phyloP scores from a whole-genome alignment of 2,329 filamentous ascomycete species.

The Alternaria ventricosa region DNA sequence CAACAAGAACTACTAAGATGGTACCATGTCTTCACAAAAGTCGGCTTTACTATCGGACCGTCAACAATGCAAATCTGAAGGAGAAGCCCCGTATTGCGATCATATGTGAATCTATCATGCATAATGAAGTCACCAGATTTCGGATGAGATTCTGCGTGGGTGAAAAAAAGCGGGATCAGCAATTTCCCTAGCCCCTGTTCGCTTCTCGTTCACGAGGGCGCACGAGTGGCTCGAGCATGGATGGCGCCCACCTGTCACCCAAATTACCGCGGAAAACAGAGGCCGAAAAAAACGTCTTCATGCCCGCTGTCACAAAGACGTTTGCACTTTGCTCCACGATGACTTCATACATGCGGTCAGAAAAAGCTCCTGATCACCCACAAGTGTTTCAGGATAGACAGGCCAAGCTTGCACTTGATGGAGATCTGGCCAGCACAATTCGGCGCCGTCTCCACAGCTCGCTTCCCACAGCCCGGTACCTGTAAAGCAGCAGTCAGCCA shows the following conservation, averaged over 20 bases:
- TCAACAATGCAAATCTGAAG: neutral
- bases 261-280: neutral
- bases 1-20: neutral
- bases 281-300: neutral
- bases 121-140: neutral
- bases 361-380: conserved; percentile 16
- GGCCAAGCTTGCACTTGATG: neutral
- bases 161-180: conserved; percentile 4
- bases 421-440: conserved; percentile 6
- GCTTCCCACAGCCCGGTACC: conserved; percentile 6
- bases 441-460: conserved; percentile 1
- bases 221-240: neutral
- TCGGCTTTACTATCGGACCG: neutral
- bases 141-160: neutral
- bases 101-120: neutral
- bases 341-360: conserved; percentile 20
- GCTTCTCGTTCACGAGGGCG: neutral
- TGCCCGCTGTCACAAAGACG: neutral
- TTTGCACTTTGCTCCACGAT: neutral
- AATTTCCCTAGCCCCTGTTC: conserved; percentile 12
- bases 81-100: neutral
- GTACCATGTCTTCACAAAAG: neutral
- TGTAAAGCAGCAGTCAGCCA: neutral
- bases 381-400: conserved; percentile 18
- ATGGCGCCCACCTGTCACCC: neutral